These are phyloP conservation scores for Symbiodinium pilosum DNA, from an alignment of 73 alveolate genomes.

Conservation along the genomic window DNA sequence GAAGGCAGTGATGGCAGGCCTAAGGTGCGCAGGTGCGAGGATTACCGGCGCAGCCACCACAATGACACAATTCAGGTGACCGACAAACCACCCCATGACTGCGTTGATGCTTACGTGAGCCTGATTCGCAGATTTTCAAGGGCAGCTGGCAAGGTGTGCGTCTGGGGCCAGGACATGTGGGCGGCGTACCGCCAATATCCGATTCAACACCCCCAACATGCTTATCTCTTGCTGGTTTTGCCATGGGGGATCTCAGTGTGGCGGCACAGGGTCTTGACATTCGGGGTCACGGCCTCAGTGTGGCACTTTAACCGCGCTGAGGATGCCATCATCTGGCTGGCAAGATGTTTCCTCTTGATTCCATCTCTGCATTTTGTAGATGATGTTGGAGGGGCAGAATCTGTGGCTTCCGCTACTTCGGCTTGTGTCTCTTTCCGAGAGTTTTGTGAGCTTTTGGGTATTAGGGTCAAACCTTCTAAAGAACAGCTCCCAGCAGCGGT, in stretches of 20 bases:
- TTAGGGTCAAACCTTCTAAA: neutral
- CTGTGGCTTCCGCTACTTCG: neutral
- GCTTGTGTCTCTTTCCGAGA: neutral
- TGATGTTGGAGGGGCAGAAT: neutral
- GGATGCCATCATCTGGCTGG: neutral
- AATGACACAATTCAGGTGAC: neutral
- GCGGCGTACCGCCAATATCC: neutral
- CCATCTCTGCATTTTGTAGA: neutral
- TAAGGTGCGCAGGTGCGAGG: neutral
- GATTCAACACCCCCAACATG: neutral
- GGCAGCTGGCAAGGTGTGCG: neutral
- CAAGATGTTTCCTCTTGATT: neutral
- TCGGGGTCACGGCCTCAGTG: neutral
- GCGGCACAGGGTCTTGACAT: constrained; percentile 16
- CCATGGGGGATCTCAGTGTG: neutral
- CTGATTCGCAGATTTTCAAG: neutral
- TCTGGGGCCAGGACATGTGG: neutral
- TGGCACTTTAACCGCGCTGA: neutral
- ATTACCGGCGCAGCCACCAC: neutral
- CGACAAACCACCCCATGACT: neutral
- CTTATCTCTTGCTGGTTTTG: neutral
- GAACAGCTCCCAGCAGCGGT: neutral
- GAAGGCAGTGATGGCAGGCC: neutral
- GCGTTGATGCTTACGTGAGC: neutral
- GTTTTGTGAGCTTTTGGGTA: neutral